phyloP scores from a whole-genome alignment of 768 basidiomycete species.

The Russula ochroleuca region DNA sequence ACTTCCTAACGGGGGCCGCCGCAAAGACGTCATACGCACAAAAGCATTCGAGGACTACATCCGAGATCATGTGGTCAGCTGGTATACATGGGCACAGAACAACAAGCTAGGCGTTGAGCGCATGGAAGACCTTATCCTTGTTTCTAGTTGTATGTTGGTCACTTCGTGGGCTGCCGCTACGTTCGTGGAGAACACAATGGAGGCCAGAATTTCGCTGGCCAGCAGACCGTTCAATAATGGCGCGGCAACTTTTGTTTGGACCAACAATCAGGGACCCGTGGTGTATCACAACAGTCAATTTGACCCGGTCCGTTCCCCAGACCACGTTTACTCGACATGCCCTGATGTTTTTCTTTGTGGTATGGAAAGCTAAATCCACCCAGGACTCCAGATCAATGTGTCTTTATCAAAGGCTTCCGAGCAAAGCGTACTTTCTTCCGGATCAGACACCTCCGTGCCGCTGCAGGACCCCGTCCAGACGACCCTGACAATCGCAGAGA shows the following conservation, averaged over 20 bases:
- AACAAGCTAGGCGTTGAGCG: not conserved
- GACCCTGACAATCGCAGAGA: conserved; percentile 4
- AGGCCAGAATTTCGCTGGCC: not conserved
- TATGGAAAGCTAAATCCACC: not conserved
- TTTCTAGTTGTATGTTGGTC: conserved; percentile 11
- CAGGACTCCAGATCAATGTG: not conserved
- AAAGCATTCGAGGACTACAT: conserved; percentile 4
- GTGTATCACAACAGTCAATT: not conserved
- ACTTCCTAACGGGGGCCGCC: not conserved
- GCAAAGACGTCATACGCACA: not conserved
- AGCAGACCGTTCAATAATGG: too few relatives aligned
- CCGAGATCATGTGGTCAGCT: not conserved
- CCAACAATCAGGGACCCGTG: not conserved
- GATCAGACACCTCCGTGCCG: not conserved
- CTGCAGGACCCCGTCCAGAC: conserved; percentile 9
- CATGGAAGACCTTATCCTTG: conserved; percentile 19
- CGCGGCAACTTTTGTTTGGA: not conserved
- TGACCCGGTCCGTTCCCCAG: not conserved
- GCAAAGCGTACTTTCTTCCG: conserved; percentile 6
- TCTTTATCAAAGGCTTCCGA: conserved; percentile 19
- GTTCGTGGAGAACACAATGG: not conserved
- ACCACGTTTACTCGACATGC: not conserved
- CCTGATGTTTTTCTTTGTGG: not conserved
- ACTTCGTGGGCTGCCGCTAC: conserved; percentile 9
- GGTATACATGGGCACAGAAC: not conserved